These are phyloP conservation scores for Diaporthe ilicicola DNA, from an alignment of 2,329 filamentous ascomycete species.

Conservation along the genomic window DNA sequence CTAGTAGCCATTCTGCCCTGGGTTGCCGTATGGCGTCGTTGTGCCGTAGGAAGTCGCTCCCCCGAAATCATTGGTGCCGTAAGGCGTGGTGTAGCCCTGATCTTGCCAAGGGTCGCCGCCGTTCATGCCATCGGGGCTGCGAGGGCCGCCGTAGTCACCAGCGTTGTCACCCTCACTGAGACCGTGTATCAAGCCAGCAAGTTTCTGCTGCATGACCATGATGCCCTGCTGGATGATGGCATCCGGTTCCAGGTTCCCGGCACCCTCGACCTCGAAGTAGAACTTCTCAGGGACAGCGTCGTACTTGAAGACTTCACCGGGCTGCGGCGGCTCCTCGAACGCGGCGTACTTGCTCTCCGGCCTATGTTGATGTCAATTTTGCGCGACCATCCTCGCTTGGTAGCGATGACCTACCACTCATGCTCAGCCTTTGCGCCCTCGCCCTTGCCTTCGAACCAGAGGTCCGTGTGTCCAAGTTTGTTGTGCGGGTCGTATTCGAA, in stretches of 20 bases:
- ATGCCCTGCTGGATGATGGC: conserved; percentile 90
- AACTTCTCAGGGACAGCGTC: conserved; percentile 85
- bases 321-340: conserved; percentile 80
- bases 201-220: conserved; percentile 86
- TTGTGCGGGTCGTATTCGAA: conserved; percentile 99
- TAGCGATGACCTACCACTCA: conserved; percentile 75
- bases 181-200: conserved; percentile 74
- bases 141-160: conserved; percentile 69
- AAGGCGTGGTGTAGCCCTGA: conserved; percentile 76
- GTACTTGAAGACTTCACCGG: conserved; percentile 90
- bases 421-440: conserved; percentile 57
- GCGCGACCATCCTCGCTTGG: background rate
- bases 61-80: conserved; percentile 60
- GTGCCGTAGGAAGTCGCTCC: conserved; percentile 55
- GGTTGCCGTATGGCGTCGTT: conserved; percentile 56
- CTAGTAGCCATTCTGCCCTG: conserved; percentile 55
- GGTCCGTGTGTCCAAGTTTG: conserved; percentile 88
- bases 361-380: conserved; percentile 57
- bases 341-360: conserved; percentile 82
- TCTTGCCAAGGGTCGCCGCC: conserved; percentile 66
- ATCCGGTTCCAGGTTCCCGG: conserved; percentile 89
- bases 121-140: conserved; percentile 72
- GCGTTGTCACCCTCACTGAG: conserved; percentile 57
- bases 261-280: conserved; percentile 93
- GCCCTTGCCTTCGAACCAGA: conserved; percentile 80